Conservation (phyloP, 768 basidiomycete genomes). For the Coprinellus micaceus region DNA sequence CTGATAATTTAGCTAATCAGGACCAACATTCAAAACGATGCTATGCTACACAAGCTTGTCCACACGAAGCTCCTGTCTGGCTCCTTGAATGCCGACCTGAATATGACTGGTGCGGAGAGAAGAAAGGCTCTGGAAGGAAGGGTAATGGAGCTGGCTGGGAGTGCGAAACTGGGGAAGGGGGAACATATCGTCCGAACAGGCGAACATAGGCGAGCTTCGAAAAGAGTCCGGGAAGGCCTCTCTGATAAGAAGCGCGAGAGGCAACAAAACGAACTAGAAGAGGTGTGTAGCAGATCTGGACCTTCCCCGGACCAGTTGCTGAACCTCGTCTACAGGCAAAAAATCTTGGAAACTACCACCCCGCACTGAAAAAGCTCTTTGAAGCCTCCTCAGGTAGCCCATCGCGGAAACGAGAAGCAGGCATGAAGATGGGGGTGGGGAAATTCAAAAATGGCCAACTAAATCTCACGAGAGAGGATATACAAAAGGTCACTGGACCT, state of each 20-base stretch:
- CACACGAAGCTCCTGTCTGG: conserved; percentile 80
- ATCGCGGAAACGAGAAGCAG: conserved; percentile 51
- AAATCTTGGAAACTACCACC: conserved; percentile 82
- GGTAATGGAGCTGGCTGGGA: conserved; percentile 66
- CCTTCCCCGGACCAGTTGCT: neutral
- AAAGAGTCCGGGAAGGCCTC: conserved; percentile 70
- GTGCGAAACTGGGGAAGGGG: conserved; percentile 70
- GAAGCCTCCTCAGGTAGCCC: conserved; percentile 21
- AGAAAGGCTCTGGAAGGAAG: conserved; percentile 76
- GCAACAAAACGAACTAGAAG: conserved; percentile 54
- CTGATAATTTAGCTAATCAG: conserved; percentile 32
- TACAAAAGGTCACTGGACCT: conserved; percentile 33
- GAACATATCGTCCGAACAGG: conserved; percentile 55
- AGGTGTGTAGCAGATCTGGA: conserved; percentile 48
- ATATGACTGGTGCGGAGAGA: conserved; percentile 62
- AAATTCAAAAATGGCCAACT: conserved; percentile 69
- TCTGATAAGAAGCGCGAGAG: conserved; percentile 56
- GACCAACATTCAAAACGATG: conserved; percentile 74
- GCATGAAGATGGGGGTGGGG: conserved; percentile 76
- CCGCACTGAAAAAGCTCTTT: conserved; percentile 66
- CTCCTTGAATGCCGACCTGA: conserved; percentile 58
- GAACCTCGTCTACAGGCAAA: conserved; percentile 54
- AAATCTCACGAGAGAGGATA: conserved; percentile 59
- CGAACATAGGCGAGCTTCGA: conserved; percentile 69
- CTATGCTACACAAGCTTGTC: conserved; percentile 69